Percentiles rank a stretch among this genome's conserved stretches.
These are phyloP conservation scores for Aspergillus carlsbadensis DNA, from an alignment of 495 filamentous ascomycete genomes.

Conservation along the genomic window DNA sequence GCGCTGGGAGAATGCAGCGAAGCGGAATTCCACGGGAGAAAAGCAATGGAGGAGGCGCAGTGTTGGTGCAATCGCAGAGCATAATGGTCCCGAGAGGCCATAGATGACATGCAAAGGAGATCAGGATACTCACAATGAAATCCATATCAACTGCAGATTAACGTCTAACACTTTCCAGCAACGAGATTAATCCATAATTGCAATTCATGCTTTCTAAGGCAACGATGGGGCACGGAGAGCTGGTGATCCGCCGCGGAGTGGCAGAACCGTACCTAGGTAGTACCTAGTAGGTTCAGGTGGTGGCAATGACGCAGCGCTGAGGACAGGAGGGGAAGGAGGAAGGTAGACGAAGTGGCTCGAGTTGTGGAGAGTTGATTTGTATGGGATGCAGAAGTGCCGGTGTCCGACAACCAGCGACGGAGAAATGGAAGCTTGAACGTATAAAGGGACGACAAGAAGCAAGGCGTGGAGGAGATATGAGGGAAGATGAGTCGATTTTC, in stretches of 20 bases:
- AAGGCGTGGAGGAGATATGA: slow-evolving; percentile 8
- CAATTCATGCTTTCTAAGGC: slow-evolving; percentile 35
- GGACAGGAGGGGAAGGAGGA: neutral
- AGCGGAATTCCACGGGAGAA: neutral
- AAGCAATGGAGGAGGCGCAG: slow-evolving; percentile 1
- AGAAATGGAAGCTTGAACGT: slow-evolving; percentile 8
- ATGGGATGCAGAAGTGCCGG: slow-evolving; percentile 14
- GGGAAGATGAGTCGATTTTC: slow-evolving; percentile 2
- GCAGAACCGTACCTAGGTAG: no score
- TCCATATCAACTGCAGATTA: slow-evolving; percentile 41
- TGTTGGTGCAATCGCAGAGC: slow-evolving; percentile 9
- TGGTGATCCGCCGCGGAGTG: neutral
- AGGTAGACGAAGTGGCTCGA: slow-evolving; percentile 1
- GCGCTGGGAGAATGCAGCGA: neutral
- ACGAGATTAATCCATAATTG: slow-evolving; percentile 36
- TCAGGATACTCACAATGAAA: slow-evolving; percentile 44
- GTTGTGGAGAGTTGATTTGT: neutral
- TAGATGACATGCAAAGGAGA: neutral
- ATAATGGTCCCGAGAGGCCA: neutral
- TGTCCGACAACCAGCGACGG: slow-evolving; percentile 25
- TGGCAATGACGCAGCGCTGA: slow-evolving; percentile 19
- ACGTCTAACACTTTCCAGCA: slow-evolving; percentile 26
- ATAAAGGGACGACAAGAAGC: slow-evolving; percentile 5
- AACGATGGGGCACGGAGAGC: neutral
- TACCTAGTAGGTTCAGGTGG: neutral